Conservation (phyloP, 2,329 filamentous ascomycete genomes). For the Colletotrichum chrysophilum region DNA sequence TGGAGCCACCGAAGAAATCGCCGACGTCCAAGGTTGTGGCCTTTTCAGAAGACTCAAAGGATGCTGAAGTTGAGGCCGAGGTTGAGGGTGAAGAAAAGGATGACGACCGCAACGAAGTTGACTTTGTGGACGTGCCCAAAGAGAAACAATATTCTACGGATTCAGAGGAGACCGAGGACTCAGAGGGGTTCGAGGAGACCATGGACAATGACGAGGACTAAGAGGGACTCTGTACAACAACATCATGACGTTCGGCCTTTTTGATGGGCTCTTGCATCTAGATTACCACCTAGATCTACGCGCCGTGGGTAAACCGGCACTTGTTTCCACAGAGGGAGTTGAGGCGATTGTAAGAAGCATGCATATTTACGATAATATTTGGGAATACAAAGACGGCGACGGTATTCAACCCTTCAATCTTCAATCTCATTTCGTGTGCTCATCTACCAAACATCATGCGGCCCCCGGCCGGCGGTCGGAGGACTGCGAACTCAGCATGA, state of each 20-base stretch:
- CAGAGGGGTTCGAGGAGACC: conserved; percentile 16
- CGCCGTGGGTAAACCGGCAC: not conserved
- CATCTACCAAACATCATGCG: conserved; percentile 1
- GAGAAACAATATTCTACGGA: not conserved
- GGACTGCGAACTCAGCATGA: not conserved
- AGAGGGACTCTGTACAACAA: not conserved
- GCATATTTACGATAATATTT: not conserved
- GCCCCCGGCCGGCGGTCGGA: not conserved
- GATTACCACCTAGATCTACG: not conserved
- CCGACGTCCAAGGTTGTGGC: conserved; percentile 62
- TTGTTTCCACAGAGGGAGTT: not conserved
- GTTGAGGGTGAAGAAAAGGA: not conserved
- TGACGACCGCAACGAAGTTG: not conserved
- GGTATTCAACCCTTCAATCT: not conserved
- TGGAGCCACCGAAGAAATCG: conserved; percentile 60
- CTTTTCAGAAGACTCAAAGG: conserved; percentile 60
- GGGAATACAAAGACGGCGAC: not conserved
- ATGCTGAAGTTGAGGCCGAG: not conserved
- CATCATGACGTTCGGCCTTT: not conserved
- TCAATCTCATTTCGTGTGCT: not conserved
- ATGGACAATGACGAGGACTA: conserved; percentile 13
- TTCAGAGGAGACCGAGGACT: conserved; percentile 9
- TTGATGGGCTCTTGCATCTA: not conserved
- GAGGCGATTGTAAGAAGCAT: not conserved
- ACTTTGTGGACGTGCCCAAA: conserved; percentile 5